A percentile compares a stretch with the other conserved stretches of the same genome.
These are phyloP conservation scores for Prillingera fragicola DNA, from an alignment of 1,284 basidiomycete species.

Conservation along the genomic window DNA sequence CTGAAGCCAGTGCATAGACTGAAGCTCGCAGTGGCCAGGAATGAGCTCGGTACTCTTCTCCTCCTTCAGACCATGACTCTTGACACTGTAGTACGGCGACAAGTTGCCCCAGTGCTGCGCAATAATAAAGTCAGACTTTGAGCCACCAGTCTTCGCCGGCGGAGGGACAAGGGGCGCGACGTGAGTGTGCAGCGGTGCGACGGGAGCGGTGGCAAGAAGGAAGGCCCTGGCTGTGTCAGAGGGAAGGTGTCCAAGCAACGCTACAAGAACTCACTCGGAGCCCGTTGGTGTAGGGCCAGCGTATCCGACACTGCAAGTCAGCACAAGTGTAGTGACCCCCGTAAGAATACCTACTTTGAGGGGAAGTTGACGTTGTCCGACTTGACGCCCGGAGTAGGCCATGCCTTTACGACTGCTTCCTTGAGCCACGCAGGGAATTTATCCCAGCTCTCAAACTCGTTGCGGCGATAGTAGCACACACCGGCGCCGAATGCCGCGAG, in stretches of 20 bases:
- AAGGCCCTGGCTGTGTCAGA: slow-evolving; percentile 51
- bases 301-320: slow-evolving; percentile 59
- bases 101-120: slow-evolving; percentile 51
- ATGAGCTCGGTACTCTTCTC: slow-evolving; percentile 33
- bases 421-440: slow-evolving; percentile 22
- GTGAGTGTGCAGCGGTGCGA: slow-evolving; percentile 66
- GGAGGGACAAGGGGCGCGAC: slow-evolving; percentile 59
- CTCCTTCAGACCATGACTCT: slow-evolving; percentile 49
- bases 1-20: slow-evolving; percentile 48
- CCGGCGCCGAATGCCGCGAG: slow-evolving; percentile 19
- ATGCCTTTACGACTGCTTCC: slow-evolving; percentile 30
- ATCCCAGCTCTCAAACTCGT: slow-evolving; percentile 22
- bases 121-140: slow-evolving; percentile 38
- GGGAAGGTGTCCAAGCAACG: not conserved
- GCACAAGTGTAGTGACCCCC: not conserved
- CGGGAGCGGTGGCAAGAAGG: slow-evolving; percentile 68
- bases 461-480: slow-evolving; percentile 25
- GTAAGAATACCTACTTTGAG: slow-evolving; percentile 35
- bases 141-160: slow-evolving; percentile 18
- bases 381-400: slow-evolving; percentile 6
- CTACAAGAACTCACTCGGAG: slow-evolving; percentile 58
- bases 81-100: slow-evolving; percentile 48
- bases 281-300: slow-evolving; percentile 78
- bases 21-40: slow-evolving; percentile 47
- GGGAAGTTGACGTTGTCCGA: slow-evolving; percentile 37